These are phyloP conservation scores for Mycocentrospora acerina DNA, from an alignment of 2,329 filamentous ascomycete genomes.

Conservation along the genomic window DNA sequence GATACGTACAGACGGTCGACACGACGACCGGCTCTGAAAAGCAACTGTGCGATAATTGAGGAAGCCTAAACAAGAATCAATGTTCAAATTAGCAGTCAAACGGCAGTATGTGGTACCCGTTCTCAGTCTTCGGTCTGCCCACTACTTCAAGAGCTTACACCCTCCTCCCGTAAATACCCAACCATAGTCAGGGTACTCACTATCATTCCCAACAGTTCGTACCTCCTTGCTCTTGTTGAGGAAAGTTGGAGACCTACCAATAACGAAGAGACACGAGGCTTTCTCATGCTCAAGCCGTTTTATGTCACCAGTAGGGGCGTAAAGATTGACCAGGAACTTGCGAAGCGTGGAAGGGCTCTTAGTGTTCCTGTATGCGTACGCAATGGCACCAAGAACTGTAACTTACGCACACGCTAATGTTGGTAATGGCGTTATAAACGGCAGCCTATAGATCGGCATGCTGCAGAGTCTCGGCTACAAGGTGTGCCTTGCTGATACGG, in stretches of 20 bases:
- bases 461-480: neutral
- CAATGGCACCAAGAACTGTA: neutral
- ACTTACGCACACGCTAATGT: neutral
- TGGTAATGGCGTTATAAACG: slow-evolving; percentile 1
- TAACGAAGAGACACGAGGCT: slow-evolving; percentile 1
- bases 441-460: neutral
- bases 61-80: too few species aligned
- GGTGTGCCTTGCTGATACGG: slow-evolving; percentile 3
- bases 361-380: slow-evolving; percentile 3
- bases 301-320: neutral
- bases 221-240: slow-evolving; percentile 1
- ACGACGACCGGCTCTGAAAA: too few species aligned
- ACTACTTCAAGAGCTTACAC: too few species aligned
- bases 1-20: too few species aligned
- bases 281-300: neutral
- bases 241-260: slow-evolving; percentile 1
- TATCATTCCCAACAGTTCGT: neutral
- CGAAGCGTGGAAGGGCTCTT: slow-evolving; percentile 1
- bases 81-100: too few species aligned
- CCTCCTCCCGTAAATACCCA: too few species aligned
- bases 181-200: neutral
- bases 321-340: slow-evolving; percentile 1
- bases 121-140: too few species aligned
- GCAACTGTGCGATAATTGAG: too few species aligned
- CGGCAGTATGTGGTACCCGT: too few species aligned